Base-by-base conservation (phyloP, 2,329 filamentous ascomycete genomes). In the Phialemonium atrogriseum region DNA sequence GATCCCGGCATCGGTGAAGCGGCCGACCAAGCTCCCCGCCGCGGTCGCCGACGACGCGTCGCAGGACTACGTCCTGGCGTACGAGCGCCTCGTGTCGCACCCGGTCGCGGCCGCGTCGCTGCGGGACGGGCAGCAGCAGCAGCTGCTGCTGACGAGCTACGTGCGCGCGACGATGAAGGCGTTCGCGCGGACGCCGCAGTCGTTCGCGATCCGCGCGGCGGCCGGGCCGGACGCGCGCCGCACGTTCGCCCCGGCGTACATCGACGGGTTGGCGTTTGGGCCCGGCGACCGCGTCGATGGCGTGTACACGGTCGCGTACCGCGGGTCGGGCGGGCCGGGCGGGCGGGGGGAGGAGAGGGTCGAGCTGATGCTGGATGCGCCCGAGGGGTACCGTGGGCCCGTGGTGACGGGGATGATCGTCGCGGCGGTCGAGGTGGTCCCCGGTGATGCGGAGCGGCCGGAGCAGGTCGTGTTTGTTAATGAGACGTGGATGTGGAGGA, bases 401-500 rank as follows among this genome's bases (percentile, higher is more conserved):
- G 27, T 31, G 2, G 43, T 46, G 7, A 36, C 41, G 12, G 49
- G 44, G 1, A 14, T 55, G 7, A 36, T 55, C 5, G 41, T 55
- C 9, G 34, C 42, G 2, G 48, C 41, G 14, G 32, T 52, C 1
- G 39, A 43, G 25, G 33, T 28, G 24, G n/a, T n/a, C n/a, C 32
- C 35, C 8, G 23, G 26, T 4, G 32, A 32, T 4, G 32, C 32
- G 2, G 24, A 29, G 10, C n/a, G n/a, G n/a, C n/a, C n/a, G n/a
- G n/a, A n/a, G n/a, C n/a, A n/a, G n/a, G 37, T 51, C 16, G 41
- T 51, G 7, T 53, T 59, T 29, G 43, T 55, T 27, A 58, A 57
- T 35, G 55, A 59, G 47, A 57, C 56, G n/a, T 58, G 55, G 56
- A 52, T 56, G 50, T 59, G 55, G 55, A 46, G 56, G 25, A 40